phyloP scores from a whole-genome alignment of 1,284 basidiomycete genomes.

The Ustilago tritici region DNA sequence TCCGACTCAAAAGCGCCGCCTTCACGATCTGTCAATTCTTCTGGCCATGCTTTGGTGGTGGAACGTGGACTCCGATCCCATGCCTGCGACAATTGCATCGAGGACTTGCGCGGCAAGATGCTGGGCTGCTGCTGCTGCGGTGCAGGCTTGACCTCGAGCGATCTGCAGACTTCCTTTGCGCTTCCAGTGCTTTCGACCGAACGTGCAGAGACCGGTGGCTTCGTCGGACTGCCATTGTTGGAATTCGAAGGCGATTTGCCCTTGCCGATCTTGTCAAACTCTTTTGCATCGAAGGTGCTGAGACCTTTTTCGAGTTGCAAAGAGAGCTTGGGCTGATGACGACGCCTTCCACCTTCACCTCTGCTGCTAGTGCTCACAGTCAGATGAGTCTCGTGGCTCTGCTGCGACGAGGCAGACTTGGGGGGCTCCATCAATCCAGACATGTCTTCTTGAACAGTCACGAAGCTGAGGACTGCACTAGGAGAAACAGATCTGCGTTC shows the following conservation, averaged over 20 bases:
- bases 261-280: constrained; percentile 54
- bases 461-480: constrained; percentile 31
- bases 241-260: constrained; percentile 35
- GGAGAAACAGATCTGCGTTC: constrained; percentile 36
- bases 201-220: constrained; percentile 29
- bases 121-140: not conserved
- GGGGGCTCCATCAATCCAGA: constrained; percentile 19
- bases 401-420: constrained; percentile 47
- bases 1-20: constrained; percentile 36
- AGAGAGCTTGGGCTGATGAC: constrained; percentile 58
- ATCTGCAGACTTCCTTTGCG: constrained; percentile 25
- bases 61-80: constrained; percentile 27
- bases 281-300: constrained; percentile 59
- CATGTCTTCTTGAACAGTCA: constrained; percentile 37
- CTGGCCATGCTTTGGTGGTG: constrained; percentile 13
- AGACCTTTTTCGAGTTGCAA: constrained; percentile 62
- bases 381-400: constrained; percentile 39
- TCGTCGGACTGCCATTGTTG: constrained; percentile 28
- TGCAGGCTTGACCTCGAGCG: constrained; percentile 24
- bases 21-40: constrained; percentile 17
- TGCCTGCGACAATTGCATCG: constrained; percentile 35
- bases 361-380: constrained; percentile 39
- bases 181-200: constrained; percentile 29
- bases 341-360: constrained; percentile 30
- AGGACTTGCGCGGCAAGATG: constrained; percentile 28